A percentile compares a stretch with the other conserved stretches of the same genome.
Conservation (phyloP, 306 rosid species). For the Malus sylvestris region DNA sequence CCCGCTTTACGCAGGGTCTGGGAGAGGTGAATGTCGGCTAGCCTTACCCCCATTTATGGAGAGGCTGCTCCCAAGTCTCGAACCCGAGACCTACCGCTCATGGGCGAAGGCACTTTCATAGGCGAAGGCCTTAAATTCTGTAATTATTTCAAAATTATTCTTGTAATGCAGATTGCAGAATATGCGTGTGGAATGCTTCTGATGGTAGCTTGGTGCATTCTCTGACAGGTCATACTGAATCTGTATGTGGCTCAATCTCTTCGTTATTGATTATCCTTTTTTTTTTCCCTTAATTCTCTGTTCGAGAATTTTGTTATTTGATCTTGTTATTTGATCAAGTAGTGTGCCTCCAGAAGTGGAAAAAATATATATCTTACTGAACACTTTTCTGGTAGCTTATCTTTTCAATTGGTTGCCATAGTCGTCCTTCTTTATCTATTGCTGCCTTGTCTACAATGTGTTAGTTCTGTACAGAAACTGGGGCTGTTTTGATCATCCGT, state of each 20-base stretch:
- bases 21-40: too few species aligned
- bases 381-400: not conserved
- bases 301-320: not conserved
- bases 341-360: not conserved
- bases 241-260: slow-evolving; percentile 57
- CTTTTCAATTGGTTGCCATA: not conserved
- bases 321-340: not conserved
- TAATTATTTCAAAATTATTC: slow-evolving; percentile 21
- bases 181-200: slow-evolving; percentile 99
- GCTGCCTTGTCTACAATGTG: not conserved
- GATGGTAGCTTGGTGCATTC: slow-evolving; percentile 98
- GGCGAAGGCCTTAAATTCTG: not conserved
- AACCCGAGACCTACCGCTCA: too few species aligned
- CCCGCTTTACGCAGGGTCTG: too few species aligned
- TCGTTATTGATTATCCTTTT: slow-evolving; percentile 1
- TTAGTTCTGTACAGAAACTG: not conserved
- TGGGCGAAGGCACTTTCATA: too few species aligned
- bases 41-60: too few species aligned
- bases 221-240: slow-evolving; percentile 88
- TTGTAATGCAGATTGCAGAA: slow-evolving; percentile 77
- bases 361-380: not conserved
- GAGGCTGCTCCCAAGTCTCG: too few species aligned
- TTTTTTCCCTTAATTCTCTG: not conserved
- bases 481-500: not conserved
- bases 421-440: not conserved